phyloP scores from a whole-genome alignment of 805 yeast species.

The Saturnispora sanitii region DNA sequence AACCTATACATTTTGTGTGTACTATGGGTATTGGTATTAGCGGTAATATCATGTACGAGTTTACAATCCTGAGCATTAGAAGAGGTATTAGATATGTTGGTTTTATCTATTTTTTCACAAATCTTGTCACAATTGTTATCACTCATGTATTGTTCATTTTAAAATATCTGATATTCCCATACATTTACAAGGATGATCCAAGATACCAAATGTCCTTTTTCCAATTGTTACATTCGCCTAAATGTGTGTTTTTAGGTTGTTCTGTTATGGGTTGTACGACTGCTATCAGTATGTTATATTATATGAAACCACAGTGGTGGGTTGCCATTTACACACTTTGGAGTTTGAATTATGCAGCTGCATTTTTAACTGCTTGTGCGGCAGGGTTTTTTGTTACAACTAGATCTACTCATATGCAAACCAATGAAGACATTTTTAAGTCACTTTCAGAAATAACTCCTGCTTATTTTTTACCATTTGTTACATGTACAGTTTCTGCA shows the following conservation, averaged over 20 bases:
- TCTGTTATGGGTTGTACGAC: constrained; percentile 73
- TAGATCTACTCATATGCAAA: constrained; percentile 5
- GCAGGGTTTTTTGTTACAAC: constrained; percentile 42
- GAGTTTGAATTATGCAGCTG: constrained; percentile 55
- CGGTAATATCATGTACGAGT: constrained; percentile 47
- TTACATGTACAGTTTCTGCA: constrained; percentile 66
- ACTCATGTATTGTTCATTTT: constrained; percentile 34
- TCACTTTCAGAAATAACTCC: constrained; percentile 39
- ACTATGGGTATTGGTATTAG: constrained; percentile 86
- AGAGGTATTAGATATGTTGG: constrained; percentile 33
- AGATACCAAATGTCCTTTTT: constrained; percentile 14
- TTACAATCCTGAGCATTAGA: constrained; percentile 47
- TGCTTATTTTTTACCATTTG: constrained; percentile 62
- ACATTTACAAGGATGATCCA: constrained; percentile 4
- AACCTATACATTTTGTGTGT: constrained; percentile 56
- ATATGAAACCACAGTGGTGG: constrained; percentile 33
- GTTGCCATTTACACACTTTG: constrained; percentile 52
- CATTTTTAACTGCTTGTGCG: constrained; percentile 53
- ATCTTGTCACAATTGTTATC: constrained; percentile 37
- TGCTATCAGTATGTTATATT: constrained; percentile 45
- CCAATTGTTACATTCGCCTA: constrained; percentile 31
- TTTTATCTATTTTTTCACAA: constrained; percentile 51
- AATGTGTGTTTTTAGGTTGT: constrained; percentile 64
- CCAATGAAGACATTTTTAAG: constrained; percentile 10
- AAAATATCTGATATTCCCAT: constrained; percentile 30